Base-by-base conservation (phyloP, 2,329 filamentous ascomycete genomes). In the Hymenoscyphus repandus region DNA sequence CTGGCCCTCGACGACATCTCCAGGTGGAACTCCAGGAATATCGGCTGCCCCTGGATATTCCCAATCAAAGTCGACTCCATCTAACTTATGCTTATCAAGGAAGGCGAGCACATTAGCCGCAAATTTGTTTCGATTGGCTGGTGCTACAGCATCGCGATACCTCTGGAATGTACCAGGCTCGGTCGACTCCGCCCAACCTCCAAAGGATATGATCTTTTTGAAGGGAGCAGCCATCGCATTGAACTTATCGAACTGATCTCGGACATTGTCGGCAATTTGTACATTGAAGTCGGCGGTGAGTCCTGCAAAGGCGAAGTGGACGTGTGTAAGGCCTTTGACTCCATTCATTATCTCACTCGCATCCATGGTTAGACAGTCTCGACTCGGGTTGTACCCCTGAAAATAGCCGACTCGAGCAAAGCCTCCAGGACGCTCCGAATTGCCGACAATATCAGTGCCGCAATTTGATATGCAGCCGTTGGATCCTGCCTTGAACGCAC, bases 131-230 rank as follows among this genome's bases (percentile, higher is more conserved):
- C 68, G 59, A 42, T 75, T 74, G 1, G 50, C 65, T 7, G 54
- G 34, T 32, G 15, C 62, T 3, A 71, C 63, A 13, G 51, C 68
- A 6, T 69, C 50, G 1, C 71, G 62, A 47, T 74, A 68, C 36
- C 74, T 69, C 15, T 49, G 33, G 49, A 67, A 73, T 0, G 69
- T 71, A 4, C 47, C 59, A 0, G 66, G 61, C 1, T 64, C 59
- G 0, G 72, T 74, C 1, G 67, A 72, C 51, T 71, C 69, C 17
- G 59, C 62, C 74, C 74, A 75, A 22, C 73, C 73, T 17, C 73
- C 72, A 55, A 76, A 69, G 0, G 70, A 69, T 7, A 75, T 27
- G 34, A 76, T 69, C n/a, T 56, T 59, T 52, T 74, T 71, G 38
- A 65, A n/a, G n/a, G n/a, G n/a, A 9, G 58, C 58, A 0, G 27